phyloP scores from a whole-genome alignment of 169 alveolate species.

The Plasmodium gallinaceum region DNA sequence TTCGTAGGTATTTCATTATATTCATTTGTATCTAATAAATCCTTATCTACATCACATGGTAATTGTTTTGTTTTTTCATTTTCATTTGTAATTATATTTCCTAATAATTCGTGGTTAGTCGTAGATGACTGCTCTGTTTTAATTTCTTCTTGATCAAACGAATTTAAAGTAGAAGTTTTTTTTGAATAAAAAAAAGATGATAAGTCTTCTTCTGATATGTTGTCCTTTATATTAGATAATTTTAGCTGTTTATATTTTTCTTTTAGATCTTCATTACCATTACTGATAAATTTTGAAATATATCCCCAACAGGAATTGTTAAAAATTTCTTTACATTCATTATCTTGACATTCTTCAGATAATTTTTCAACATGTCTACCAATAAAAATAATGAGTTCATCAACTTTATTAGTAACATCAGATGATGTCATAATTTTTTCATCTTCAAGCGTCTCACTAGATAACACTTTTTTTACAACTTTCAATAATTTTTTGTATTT shows the following conservation, averaged over 20 bases:
- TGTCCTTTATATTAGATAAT: not conserved
- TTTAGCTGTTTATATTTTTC: too few relatives aligned
- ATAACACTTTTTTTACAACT: conserved; percentile 34
- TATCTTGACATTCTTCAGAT: conserved; percentile 20
- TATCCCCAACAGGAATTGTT: conserved; percentile 50
- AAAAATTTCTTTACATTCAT: conserved; percentile 31
- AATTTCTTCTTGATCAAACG: not conserved
- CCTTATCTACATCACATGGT: too few relatives aligned
- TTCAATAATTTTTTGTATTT: conserved; percentile 63
- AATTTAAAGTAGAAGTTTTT: not conserved
- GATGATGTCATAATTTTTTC: not conserved
- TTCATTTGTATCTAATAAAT: too few relatives aligned
- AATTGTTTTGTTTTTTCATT: too few relatives aligned
- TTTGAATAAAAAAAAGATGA: conserved; percentile 14
- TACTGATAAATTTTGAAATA: conserved; percentile 22
- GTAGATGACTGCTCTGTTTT: conserved; percentile 1
- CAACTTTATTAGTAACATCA: conserved; percentile 17
- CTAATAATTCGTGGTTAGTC: too few relatives aligned
- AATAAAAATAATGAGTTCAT: conserved; percentile 39
- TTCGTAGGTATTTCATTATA: too few relatives aligned
- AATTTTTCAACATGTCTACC: conserved; percentile 27
- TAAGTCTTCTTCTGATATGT: conserved; percentile 12
- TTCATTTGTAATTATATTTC: too few relatives aligned
- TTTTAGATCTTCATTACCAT: too few relatives aligned
- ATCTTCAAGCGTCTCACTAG: not conserved